phyloP scores from a whole-genome alignment of 176 grass and related monocot genomes.

The Urochloa ruziziensis region DNA sequence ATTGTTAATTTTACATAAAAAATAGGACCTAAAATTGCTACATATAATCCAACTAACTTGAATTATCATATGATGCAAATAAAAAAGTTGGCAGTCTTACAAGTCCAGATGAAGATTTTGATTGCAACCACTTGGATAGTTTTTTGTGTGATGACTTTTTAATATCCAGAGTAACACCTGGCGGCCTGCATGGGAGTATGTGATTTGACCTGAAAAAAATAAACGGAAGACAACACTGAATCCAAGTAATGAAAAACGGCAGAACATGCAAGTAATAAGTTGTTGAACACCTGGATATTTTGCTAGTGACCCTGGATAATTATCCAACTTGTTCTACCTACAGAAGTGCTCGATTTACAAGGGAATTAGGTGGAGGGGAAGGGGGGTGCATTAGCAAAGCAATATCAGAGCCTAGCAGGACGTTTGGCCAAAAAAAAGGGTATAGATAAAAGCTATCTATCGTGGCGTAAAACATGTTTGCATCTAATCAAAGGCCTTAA shows the following conservation, averaged over 20 bases:
- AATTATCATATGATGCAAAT: constrained; percentile 5
- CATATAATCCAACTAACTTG: background rate
- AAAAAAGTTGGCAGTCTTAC: constrained; percentile 45
- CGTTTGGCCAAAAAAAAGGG: background rate
- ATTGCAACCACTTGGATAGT: constrained; percentile 90
- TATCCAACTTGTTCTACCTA: background rate
- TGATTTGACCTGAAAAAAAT: constrained; percentile 73
- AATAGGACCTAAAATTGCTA: background rate
- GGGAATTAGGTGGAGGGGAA: background rate
- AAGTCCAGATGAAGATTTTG: constrained; percentile 76
- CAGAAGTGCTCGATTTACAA: background rate
- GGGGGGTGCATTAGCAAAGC: background rate
- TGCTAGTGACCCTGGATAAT: background rate
- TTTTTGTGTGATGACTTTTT: constrained; percentile 96
- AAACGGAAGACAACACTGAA: background rate
- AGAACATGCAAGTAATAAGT: background rate
- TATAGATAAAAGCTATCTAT: background rate
- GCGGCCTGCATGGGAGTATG: constrained; percentile 85
- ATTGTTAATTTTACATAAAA: background rate
- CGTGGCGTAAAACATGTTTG: background rate
- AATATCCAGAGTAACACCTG: constrained; percentile 84
- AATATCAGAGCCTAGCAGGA: background rate
- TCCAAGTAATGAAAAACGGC: background rate
- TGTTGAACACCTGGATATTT: constrained; percentile 1
- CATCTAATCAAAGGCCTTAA: background rate